Base-by-base conservation (phyloP, 2,329 filamentous ascomycete genomes). In the Davidsoniella virescens region DNA sequence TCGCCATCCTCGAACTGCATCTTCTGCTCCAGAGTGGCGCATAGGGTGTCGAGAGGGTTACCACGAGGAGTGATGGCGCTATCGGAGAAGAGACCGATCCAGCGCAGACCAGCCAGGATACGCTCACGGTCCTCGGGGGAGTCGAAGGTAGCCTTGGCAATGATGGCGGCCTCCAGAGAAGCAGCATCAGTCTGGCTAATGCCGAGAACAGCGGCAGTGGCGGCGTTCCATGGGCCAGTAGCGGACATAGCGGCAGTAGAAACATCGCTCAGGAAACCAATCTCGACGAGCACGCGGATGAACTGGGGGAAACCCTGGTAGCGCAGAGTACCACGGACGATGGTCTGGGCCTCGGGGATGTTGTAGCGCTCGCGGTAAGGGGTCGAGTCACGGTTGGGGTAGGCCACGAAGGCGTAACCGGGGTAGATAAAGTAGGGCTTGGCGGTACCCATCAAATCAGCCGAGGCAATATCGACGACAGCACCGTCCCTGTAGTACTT, bases 371-470 rank as follows among this genome's bases (percentile, higher is more conserved):
- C 82, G 62, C 79, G 81, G 78, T 92, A 96, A 7, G 76, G 73
- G 14, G 85, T 92, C 17, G 81, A 88, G 68, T 96, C 88, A 58
- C 88, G 75, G 78, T 96, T 96, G 52, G 84, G 84, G 69, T 96
- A 96, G 40, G 83, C 87, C 57, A 95, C 87, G 59, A 94, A 90
- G 47, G 83, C 81, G 64, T 80, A 95, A 53, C 86, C 85, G 36
- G 84, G 84, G 70, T 87, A 93, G 70, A 90, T 92, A 67, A 75
- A 79, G 75, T 94, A 94, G 46, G 87, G 85, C 73, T 93, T 90
- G 39, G 88, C 87, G 46, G 76, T 77, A 54, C 70, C 80, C 90
- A 95, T 96, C 54, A 95, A 73, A 40, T 88, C 83, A 57, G 69
- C 65, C 29, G 44, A 48, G 5, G 68, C 66, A 29, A 87, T 72